phyloP scores from a whole-genome alignment of 2,329 filamentous ascomycete genomes.

The Diaporthe capsici region DNA sequence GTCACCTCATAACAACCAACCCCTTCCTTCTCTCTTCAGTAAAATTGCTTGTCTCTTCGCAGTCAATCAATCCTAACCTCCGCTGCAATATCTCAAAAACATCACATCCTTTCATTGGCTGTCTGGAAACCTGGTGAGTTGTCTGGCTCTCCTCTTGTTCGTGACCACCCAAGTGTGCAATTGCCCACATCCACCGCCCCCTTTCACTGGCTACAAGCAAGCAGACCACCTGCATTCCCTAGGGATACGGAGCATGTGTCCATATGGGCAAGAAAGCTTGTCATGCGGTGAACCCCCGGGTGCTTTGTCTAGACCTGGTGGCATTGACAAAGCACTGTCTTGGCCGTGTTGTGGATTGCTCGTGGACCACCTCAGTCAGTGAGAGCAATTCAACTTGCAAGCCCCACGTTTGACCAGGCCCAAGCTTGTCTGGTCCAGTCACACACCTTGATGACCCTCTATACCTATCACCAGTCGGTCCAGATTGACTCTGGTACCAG shows the following conservation, averaged over 20 bases:
- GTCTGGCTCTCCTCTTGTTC: not conserved
- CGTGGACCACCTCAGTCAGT: constrained; percentile 16
- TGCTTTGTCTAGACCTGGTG: constrained; percentile 14
- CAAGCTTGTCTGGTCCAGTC: constrained; percentile 16
- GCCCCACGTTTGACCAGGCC: not conserved
- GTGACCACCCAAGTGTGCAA: not conserved
- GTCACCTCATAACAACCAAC: constrained; percentile 16
- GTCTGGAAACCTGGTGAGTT: constrained; percentile 30
- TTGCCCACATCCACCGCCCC: not conserved
- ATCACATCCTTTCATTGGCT: not conserved
- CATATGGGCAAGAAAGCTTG: not conserved
- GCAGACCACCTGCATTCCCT: not conserved
- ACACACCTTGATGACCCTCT: not conserved
- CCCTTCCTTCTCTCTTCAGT: constrained; percentile 18
- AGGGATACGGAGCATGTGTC: not conserved
- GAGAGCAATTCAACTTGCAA: constrained; percentile 37
- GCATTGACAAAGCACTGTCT: not conserved
- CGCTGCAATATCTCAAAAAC: not conserved
- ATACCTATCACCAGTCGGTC: not conserved
- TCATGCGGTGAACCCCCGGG: not conserved
- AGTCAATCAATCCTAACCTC: not conserved
- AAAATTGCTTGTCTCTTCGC: constrained; percentile 17
- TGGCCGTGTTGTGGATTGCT: not conserved
- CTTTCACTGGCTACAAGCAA: not conserved
- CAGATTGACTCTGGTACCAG: not conserved